Base-by-base conservation (phyloP, 2,329 filamentous ascomycete species). In the Fusarium oligoseptatum region DNA sequence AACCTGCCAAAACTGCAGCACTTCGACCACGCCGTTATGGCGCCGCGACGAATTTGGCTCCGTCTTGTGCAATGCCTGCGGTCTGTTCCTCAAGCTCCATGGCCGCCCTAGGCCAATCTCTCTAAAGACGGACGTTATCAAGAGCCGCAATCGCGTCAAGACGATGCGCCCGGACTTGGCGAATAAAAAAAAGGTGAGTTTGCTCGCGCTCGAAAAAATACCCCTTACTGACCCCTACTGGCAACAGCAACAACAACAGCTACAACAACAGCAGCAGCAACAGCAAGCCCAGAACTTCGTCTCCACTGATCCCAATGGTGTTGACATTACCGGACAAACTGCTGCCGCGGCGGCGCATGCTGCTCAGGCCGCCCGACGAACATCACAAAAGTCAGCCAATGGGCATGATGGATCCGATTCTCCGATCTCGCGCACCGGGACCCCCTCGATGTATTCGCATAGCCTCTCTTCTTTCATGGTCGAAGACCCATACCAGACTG, bases 71-170 rank as follows among this genome's bases (percentile, higher is more conserved):
- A 99, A 99, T 86, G 97, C 97, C 80, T 99, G 97, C 85, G 97
- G 97, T 70, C 90, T 99, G 67, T 99, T 98, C 84, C 90, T 98
- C 80, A 99, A 99, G 89, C 89, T 99, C 77, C 97, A 99, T 83
- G 95, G 95, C 74, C 93, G 95, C 29, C 92, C 97, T 70, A 92
- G 97, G 66, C 97, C 97, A 77, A 98, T 98, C 83, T 97, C 94
- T 78, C 90, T 99, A 79, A 99, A 99, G 89, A 98, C 97, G 58
- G 97, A 99, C 87, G 96, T 98, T 77, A 99, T 99, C 87, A 99
- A 99, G 88, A 98, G 95, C 87, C 95, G 97, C 80, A 99, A 99
- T 85, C 92, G 97, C 75, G 96, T 98, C 78, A 98, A 98, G 88
- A 97, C 95, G 32, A 90, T 91, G 83, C 90, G 90, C 64, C 91